A percentile compares a stretch with the other conserved stretches of the same genome.
phyloP scores from a whole-genome alignment of 2,329 filamentous ascomycete genomes.

The Ascochyta rabiei region DNA sequence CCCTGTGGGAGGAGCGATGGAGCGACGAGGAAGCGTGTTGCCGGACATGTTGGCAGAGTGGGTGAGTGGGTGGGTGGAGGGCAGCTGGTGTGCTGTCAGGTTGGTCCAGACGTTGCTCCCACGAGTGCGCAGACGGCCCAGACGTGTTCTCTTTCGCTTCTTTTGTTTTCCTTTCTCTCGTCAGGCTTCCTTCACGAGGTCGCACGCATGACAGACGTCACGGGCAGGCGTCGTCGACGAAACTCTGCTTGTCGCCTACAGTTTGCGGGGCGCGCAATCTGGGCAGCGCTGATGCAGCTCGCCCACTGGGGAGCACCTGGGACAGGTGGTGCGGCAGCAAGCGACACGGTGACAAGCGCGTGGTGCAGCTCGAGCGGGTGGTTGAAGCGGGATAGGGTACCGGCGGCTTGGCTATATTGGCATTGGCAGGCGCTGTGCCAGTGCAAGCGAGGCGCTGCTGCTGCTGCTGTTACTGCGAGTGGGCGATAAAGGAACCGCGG shows the following conservation, averaged over 20 bases:
- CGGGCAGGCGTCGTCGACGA: conserved; percentile 8
- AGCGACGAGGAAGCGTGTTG: conserved; percentile 66
- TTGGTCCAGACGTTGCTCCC: not conserved
- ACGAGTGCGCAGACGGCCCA: not conserved
- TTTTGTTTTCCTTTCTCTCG: conserved; percentile 3
- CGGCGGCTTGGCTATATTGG: not conserved
- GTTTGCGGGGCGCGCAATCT: not conserved
- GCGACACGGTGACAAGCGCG: conserved; percentile 1
- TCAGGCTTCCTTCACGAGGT: conserved; percentile 11
- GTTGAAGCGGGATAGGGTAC: conserved; percentile 6
- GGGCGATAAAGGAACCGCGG: not conserved
- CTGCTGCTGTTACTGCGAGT: not conserved
- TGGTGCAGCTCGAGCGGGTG: not conserved
- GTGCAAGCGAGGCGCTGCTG: not conserved
- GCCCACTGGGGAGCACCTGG: not conserved
- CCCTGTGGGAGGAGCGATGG: conserved; percentile 70
- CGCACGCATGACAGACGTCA: conserved; percentile 11
- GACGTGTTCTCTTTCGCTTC: not conserved
- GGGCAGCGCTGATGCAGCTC: conserved; percentile 3
- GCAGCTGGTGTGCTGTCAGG: not conserved
- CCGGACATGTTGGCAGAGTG: conserved; percentile 50
- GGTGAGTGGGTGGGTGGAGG: not conserved
- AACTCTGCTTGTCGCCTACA: not conserved
- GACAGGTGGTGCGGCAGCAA: conserved; percentile 19
- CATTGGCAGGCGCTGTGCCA: not conserved